Evolutionary conservation across 148 eudicot genomes (phyloP).

Genomic region (Oxyria digyna): DNA sequence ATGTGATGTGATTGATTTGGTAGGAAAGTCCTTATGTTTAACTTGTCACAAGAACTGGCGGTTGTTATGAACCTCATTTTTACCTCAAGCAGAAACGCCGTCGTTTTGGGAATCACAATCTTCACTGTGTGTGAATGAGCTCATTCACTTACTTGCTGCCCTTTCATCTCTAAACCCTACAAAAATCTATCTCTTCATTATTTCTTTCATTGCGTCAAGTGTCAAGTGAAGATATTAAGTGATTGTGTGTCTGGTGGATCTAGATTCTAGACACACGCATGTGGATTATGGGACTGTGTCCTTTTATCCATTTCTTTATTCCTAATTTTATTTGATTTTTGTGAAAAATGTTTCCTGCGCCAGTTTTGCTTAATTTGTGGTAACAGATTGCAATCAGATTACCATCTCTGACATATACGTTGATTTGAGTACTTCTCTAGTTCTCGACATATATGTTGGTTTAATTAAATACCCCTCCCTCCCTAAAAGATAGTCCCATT

Average conservation of each 20-base stretch:
- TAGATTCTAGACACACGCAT: not conserved
- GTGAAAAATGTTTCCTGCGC: not conserved
- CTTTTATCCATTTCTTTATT: not conserved
- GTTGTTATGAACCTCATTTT: too few relatives aligned
- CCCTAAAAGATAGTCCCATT: too few relatives aligned
- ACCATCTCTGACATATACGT: not conserved
- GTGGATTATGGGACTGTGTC: not conserved
- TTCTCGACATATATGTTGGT: too few relatives aligned
- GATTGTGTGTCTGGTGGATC: not conserved
- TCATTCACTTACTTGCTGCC: too few relatives aligned
- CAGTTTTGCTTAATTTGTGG: not conserved
- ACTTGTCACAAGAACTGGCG: too few relatives aligned
- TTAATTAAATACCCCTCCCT: too few relatives aligned
- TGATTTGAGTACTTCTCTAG: too few relatives aligned
- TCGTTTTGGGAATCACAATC: not conserved
- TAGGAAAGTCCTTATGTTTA: too few relatives aligned
- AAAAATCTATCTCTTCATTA: not conserved
- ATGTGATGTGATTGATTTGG: too few relatives aligned
- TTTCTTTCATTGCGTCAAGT: not conserved
- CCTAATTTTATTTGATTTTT: not conserved
- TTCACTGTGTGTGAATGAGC: not conserved
- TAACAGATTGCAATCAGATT: not conserved
- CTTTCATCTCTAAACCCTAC: not conserved
- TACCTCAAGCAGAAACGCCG: not conserved
- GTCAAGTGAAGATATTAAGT: not conserved